A percentile compares a stretch with the other conserved stretches of the same genome.
Evolutionary conservation across 2,329 filamentous ascomycete genomes (phyloP).

Genomic region (Oidium heveae): DNA sequence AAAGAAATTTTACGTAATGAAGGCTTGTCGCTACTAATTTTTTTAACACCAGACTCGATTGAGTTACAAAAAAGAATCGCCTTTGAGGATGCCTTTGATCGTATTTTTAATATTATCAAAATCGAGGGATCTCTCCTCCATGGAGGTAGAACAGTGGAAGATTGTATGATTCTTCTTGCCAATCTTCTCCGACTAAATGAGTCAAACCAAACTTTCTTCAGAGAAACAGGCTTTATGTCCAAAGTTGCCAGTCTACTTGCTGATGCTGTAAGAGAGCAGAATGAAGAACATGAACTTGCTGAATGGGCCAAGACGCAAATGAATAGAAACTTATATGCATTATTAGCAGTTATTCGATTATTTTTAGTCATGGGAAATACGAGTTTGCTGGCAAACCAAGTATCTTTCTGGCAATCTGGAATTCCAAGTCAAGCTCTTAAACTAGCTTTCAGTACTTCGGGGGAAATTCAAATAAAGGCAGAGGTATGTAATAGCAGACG

Average conservation of each 20-base stretch:
- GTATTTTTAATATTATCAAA: constrained; percentile 58
- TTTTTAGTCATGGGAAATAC: constrained; percentile 64
- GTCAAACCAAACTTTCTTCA: constrained; percentile 82
- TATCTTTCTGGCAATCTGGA: constrained; percentile 61
- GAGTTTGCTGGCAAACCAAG: constrained; percentile 62
- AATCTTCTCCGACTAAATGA: constrained; percentile 71
- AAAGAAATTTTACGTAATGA: constrained; percentile 77
- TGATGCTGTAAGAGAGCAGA: constrained; percentile 28
- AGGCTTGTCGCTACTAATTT: constrained; percentile 63
- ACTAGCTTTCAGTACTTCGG: constrained; percentile 50
- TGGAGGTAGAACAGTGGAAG: constrained; percentile 71
- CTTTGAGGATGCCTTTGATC: constrained; percentile 82
- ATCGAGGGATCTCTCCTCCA: constrained; percentile 59
- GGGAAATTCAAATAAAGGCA: constrained; percentile 54
- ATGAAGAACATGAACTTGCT: constrained; percentile 32
- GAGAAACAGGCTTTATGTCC: constrained; percentile 64
- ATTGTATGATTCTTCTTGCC: constrained; percentile 72
- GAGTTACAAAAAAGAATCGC: constrained; percentile 90
- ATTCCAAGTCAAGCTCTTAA: constrained; percentile 57
- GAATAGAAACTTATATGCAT: constrained; percentile 78
- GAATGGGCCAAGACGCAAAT: constrained; percentile 53
- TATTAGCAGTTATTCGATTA: constrained; percentile 63
- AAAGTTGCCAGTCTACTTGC: constrained; percentile 44
- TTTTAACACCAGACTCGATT: constrained; percentile 61
- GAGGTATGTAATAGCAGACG: constrained; percentile 27